phyloP scores from a whole-genome alignment of 306 rosid genomes.

The Cucurbita ficifolia region DNA sequence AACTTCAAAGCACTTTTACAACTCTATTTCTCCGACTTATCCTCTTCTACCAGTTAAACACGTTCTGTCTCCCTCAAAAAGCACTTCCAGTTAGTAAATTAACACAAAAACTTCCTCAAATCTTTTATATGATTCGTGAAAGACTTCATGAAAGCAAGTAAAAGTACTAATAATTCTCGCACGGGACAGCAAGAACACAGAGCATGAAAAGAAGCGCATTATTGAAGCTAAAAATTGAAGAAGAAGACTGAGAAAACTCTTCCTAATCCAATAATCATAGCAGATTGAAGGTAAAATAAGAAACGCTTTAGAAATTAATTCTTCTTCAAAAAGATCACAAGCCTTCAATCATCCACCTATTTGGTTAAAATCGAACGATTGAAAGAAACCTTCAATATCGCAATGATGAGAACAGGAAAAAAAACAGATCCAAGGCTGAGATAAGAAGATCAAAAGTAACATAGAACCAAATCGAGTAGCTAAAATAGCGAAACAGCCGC shows the following conservation, averaged over 20 bases:
- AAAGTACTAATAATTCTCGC: not conserved
- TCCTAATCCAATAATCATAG: not conserved
- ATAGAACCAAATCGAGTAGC: not conserved
- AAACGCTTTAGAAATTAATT: not conserved
- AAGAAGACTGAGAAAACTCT: not conserved
- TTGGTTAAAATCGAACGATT: not conserved
- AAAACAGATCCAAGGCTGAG: not conserved
- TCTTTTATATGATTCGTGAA: not conserved
- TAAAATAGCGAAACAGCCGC: not conserved
- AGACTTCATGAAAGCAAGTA: not conserved
- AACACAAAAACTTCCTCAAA: not conserved
- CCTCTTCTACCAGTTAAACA: not conserved
- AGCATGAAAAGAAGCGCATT: not conserved
- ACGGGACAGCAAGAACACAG: not conserved
- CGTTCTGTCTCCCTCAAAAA: not conserved
- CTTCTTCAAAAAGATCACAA: not conserved
- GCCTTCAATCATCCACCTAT: not conserved
- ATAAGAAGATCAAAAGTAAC: not conserved
- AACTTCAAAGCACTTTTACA: not conserved
- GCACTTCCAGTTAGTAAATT: not conserved
- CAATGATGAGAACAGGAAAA: not conserved
- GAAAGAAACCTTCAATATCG: not conserved
- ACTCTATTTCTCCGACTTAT: slow-evolving; percentile 9
- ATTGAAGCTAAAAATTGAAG: not conserved
- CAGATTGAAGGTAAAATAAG: not conserved